Evolutionary conservation across 345 rosid species (phyloP), one percentile per base, ranked within the genome.

Genomic region (Gossypium stocksii): DNA sequence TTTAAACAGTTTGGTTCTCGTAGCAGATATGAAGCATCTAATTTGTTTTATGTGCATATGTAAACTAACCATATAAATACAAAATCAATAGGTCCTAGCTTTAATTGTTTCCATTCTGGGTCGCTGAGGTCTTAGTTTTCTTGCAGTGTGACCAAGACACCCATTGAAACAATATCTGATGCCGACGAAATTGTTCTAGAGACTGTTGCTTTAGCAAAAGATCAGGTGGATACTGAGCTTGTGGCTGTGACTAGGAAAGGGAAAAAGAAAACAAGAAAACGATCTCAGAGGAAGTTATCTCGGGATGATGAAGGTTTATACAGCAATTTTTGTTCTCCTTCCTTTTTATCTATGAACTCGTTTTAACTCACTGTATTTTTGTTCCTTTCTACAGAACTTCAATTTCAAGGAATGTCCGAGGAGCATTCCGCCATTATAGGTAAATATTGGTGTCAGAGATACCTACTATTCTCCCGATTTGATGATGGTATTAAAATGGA

Each of bases 371-470:
- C 29, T 65, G 52, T 20, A 7, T 38, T 44, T 73, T 75, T 56
- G 15, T 75, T 73, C 51, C 66, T 74, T 77, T 82, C 16, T 76
- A 71, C 87, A 92, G 98, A 83, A 73, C 77, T 78, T 73, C 83
- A 65, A 66, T 67, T 20, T 66, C 70, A 83, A 80, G 84, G 78
- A 70, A 80, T 75, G 73, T 15, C 43, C 56, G 87, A 84, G 77
- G 88, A 85, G 76, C 74, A 70, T 70, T 80, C 90, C 66, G 74
- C 83, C 63, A 81, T 19, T 60, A 83, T 85, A 71, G 77, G 80
- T 62, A 95, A 93, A 84, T 91, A 93, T 81, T 95, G 99, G 98
- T 79, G 81, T 78, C 99, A 95, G 76, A 82, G 99, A 72, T 90
- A 95, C 80, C 56, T 77, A 27, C 80, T 90, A 46, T 95, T 95